Evolutionary conservation across 495 filamentous ascomycete genomes (phyloP), one percentile per base, ranked within the genome.

Genomic region (Collariella sp.): DNA sequence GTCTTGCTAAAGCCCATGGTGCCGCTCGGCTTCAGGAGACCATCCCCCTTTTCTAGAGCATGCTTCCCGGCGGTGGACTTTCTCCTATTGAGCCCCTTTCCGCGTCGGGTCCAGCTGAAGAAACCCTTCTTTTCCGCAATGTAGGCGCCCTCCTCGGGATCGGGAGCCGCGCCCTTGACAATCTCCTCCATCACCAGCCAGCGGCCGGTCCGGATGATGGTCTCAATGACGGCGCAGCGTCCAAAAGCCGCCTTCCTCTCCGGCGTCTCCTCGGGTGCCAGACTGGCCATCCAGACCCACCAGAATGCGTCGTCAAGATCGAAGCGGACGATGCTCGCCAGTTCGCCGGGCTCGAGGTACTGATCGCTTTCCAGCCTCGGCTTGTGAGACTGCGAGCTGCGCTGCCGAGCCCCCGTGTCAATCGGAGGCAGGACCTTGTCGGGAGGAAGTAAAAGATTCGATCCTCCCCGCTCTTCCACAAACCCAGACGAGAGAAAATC

Each of bases 201-300:
- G 50, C 84, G 85, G 38, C 88, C 84, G 41, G 84, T 80, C 24
- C 77, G 76, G 52, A 97, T 91, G 7, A 80, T 68, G 0, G 93
- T 98, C 65, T 98, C 93, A 16, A 97, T 75, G 15, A 98, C 76
- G 18, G 93, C 89, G 64, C 94, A 97, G 57, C 94, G 79, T 13
- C 93, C 94, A 70, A 98, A 98, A 16, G 88, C 88, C 4, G 90
- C 84, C 68, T 98, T 98, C 52, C 93, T 82, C 29, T 83, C 75
- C 0, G 80, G 68, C 2, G 89, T 83, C 68, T 98, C 93, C 61
- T 98, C 93, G 7, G 81, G 85, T 2, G 91, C 91, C 65, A 98
- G 70, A 75, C 93, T 97, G 61, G 81, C 93, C 77, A 97, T 96
- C 93, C 93, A 98, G 22, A 97, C 93, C 93, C 93, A 98, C 94